Conservation (phyloP, 305 asterid species). For the Vinca major region DNA sequence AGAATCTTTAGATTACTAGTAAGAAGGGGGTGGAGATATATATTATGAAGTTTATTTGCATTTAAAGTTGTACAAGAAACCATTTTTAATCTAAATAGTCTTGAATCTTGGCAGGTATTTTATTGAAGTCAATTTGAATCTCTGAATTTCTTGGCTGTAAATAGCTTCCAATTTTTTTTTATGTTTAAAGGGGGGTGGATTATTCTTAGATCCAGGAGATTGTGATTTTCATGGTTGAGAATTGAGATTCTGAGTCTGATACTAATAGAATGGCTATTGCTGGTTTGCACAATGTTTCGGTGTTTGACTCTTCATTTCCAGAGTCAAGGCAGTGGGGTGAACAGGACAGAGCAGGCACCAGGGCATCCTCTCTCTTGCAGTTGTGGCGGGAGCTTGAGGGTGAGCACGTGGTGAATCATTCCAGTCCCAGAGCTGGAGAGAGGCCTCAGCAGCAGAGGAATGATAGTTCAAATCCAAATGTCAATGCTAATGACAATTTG, state of each 20-base stretch:
- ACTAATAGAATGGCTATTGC: constrained; percentile 55
- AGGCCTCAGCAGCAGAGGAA: constrained; percentile 32
- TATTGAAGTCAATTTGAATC: constrained; percentile 9
- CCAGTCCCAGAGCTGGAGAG: constrained; percentile 19
- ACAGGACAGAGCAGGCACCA: constrained; percentile 38
- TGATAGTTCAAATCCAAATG: constrained; percentile 28
- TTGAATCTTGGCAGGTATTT: constrained; percentile 27
- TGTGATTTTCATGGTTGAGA: constrained; percentile 6
- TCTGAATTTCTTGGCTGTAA: constrained; percentile 7
- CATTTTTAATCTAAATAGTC: constrained; percentile 8
- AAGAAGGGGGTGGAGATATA: constrained; percentile 6
- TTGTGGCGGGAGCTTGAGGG: constrained; percentile 91
- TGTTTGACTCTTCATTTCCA: constrained; percentile 48
- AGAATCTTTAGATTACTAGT: constrained; percentile 28
- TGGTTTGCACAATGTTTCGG: constrained; percentile 54
- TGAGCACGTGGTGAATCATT: constrained; percentile 49
- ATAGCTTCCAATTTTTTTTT: constrained; percentile 9
- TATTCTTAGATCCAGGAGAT: constrained; percentile 12
- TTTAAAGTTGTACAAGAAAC: not conserved
- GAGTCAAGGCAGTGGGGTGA: constrained; percentile 26
- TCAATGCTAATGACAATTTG: constrained; percentile 23
- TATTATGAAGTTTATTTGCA: not conserved
- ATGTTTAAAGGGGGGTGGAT: constrained; percentile 10
- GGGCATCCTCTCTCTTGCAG: constrained; percentile 70
- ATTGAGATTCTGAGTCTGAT: constrained; percentile 13